These are phyloP conservation scores for Hemileia vastatrix DNA, from an alignment of 1,284 basidiomycete species.

Conservation along the genomic window DNA sequence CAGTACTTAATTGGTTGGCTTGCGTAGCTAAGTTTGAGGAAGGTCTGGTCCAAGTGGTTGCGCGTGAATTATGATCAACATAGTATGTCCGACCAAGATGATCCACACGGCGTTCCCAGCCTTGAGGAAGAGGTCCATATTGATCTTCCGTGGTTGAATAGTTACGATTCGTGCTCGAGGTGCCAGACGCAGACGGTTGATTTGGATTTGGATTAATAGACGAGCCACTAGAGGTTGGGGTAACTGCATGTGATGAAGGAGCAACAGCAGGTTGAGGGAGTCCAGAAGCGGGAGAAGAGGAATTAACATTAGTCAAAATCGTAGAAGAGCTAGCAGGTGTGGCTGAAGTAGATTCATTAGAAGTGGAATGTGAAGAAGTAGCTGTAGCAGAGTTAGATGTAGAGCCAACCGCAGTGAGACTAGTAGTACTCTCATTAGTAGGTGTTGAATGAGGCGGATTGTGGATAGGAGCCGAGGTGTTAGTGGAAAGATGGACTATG, in stretches of 20 bases:
- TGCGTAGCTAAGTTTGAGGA: constrained; percentile 44
- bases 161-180: constrained; percentile 55
- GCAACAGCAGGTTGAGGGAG: constrained; percentile 32
- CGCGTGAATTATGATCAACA: constrained; percentile 56
- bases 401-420: constrained; percentile 48
- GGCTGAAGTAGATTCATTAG: constrained; percentile 33
- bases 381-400: constrained; percentile 43
- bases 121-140: constrained; percentile 66
- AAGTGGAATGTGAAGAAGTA: constrained; percentile 31
- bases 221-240: constrained; percentile 41
- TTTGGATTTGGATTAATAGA: too few relatives aligned
- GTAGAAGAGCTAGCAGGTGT: constrained; percentile 29
- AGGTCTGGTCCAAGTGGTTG: constrained; percentile 65
- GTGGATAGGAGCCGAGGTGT: constrained; percentile 60
- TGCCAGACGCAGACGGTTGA: constrained; percentile 46
- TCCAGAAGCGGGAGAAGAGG: not conserved
- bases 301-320: constrained; percentile 17
- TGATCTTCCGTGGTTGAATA: constrained; percentile 72
- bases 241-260: constrained; percentile 47
- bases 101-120: constrained; percentile 91
- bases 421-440: constrained; percentile 44
- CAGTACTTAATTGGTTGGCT: constrained; percentile 49
- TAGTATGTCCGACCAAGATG: constrained; percentile 76
- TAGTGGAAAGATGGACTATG: constrained; percentile 72
- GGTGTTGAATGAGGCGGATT: constrained; percentile 54